Conservation (phyloP, 23 red algal species). For the Agarophyton chilense region DNA sequence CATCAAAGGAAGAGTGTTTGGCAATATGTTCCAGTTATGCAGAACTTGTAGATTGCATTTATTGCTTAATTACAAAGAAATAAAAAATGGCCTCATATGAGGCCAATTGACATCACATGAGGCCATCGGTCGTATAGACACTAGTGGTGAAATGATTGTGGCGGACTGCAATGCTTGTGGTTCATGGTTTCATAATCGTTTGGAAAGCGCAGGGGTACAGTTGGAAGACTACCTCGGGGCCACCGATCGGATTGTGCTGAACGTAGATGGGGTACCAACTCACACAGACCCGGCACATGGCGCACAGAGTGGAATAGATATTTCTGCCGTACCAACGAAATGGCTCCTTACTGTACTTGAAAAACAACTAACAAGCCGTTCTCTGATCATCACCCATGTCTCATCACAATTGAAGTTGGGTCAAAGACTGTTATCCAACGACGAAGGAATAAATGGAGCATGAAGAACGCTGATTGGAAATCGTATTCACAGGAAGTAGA, state of each 20-base stretch:
- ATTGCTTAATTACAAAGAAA: no score
- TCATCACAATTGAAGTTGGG: neutral
- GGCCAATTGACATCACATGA: no score
- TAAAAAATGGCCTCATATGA: no score
- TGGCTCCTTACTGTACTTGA: no score
- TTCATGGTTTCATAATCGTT: neutral
- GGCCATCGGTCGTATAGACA: no score
- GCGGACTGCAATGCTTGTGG: neutral
- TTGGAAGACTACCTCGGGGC: neutral
- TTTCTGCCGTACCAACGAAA: neutral
- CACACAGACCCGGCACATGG: neutral
- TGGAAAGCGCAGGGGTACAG: neutral
- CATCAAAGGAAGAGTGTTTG: no score
- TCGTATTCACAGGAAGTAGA: neutral
- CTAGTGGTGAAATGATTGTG: neutral
- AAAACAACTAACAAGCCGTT: no score
- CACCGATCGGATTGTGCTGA: neutral
- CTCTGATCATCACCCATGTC: neutral
- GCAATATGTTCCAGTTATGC: no score
- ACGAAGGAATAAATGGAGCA: neutral
- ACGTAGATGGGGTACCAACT: neutral
- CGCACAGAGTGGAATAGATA: neutral
- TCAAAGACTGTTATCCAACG: neutral
- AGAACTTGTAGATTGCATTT: no score
- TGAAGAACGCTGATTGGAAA: neutral